Percentiles rank a stretch among this genome's conserved stretches.
Conservation (phyloP, 2,329 filamentous ascomycete species). For the Periconia digitata region DNA sequence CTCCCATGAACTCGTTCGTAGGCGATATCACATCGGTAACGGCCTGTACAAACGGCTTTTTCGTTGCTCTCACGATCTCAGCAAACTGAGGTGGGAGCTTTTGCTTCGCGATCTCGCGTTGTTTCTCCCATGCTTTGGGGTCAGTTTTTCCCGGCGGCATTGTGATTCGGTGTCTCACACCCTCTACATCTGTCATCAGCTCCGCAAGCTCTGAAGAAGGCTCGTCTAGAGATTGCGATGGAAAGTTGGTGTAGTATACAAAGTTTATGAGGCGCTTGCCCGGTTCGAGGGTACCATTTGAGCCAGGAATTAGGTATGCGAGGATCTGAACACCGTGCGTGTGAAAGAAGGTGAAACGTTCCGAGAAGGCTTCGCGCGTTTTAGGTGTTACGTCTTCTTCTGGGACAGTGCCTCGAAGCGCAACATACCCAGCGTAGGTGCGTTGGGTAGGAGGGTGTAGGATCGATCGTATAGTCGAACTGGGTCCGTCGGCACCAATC, state of each 20-base stretch:
- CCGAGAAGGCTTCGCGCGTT: constrained; percentile 32
- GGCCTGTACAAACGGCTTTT: constrained; percentile 49
- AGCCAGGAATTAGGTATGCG: constrained; percentile 50
- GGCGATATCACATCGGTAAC: constrained; percentile 48
- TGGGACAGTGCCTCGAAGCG: constrained; percentile 33
- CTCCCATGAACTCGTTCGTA: constrained; percentile 43
- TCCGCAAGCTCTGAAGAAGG: constrained; percentile 42
- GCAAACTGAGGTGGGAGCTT: constrained; percentile 45
- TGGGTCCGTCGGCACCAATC: constrained; percentile 35
- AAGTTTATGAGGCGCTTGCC: constrained; percentile 51
- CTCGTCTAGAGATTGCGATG: constrained; percentile 27
- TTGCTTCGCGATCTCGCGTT: constrained; percentile 34
- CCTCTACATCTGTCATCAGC: constrained; percentile 49
- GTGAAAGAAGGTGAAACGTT: constrained; percentile 48
- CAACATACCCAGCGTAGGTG: constrained; percentile 36
- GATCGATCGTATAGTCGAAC: constrained; percentile 28
- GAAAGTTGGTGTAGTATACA: constrained; percentile 51
- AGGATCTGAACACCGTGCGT: constrained; percentile 41
- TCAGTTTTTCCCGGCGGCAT: constrained; percentile 47
- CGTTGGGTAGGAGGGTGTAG: constrained; percentile 22
- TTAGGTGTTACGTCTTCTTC: constrained; percentile 23
- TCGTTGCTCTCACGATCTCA: constrained; percentile 45
- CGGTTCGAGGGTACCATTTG: constrained; percentile 41
- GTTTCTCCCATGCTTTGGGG: constrained; percentile 43
- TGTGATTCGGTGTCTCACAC: constrained; percentile 45